phyloP scores from a whole-genome alignment of 192 early-diverging fungal genomes.

The Entomortierella chlamydospora region DNA sequence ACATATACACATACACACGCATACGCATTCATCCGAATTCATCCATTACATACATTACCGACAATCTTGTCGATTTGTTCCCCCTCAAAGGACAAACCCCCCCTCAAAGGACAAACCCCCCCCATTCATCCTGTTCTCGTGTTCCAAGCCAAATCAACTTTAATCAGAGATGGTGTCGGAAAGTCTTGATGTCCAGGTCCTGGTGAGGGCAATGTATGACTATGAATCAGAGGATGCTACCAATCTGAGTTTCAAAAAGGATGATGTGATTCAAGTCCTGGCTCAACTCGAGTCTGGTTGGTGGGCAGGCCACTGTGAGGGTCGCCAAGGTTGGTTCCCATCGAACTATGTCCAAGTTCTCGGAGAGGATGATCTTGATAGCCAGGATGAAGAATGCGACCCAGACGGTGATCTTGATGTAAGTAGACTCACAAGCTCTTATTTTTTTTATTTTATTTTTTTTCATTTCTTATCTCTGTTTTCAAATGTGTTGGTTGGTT shows the following conservation, averaged over 20 bases:
- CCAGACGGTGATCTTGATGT: constrained; percentile 34
- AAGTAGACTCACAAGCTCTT: too few relatives aligned
- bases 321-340: constrained; percentile 90
- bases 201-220: constrained; percentile 86
- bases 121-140: too few relatives aligned
- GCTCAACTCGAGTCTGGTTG: constrained; percentile 92
- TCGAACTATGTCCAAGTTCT: constrained; percentile 83
- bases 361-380: constrained; percentile 64
- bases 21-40: too few relatives aligned
- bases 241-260: constrained; percentile 84
- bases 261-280: constrained; percentile 91
- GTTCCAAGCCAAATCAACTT: too few relatives aligned
- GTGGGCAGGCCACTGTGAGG: constrained; percentile 94
- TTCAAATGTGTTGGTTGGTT: too few relatives aligned
- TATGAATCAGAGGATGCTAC: constrained; percentile 84
- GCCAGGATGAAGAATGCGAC: constrained; percentile 42
- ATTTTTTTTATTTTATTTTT: too few relatives aligned
- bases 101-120: too few relatives aligned
- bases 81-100: too few relatives aligned
- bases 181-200: constrained; percentile 44
- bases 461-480: not conserved
- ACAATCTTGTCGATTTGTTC: too few relatives aligned
- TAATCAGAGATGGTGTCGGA: constrained; percentile 44
- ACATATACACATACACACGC: too few relatives aligned
- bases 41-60: too few relatives aligned